Evolutionary conservation across 1,284 basidiomycete genomes (phyloP).

Genomic region (Cutaneotrichosporon sp.): DNA sequence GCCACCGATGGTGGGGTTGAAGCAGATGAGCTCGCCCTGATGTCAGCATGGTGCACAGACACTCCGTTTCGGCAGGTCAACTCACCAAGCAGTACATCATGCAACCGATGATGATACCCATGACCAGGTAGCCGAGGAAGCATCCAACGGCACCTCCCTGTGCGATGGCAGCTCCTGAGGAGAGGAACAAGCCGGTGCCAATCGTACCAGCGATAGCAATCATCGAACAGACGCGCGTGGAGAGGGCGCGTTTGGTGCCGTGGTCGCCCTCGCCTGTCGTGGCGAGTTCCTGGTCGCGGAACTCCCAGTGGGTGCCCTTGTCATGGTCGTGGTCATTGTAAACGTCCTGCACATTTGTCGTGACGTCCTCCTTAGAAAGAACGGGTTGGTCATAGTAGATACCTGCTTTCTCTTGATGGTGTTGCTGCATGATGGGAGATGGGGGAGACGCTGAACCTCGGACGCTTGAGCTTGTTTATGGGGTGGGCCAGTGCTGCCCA

Average conservation of each 20-base stretch:
- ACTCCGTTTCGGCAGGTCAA: neutral
- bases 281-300: constrained; percentile 12
- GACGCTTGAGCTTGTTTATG: neutral
- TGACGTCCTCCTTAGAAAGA: neutral
- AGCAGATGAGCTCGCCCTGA: constrained; percentile 14
- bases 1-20: constrained; percentile 26
- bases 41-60: neutral
- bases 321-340: neutral
- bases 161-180: constrained; percentile 23
- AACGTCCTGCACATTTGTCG: neutral
- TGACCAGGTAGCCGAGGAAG: constrained; percentile 30
- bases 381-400: neutral
- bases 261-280: constrained; percentile 18
- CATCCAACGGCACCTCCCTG: constrained; percentile 55
- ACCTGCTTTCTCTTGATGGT: neutral
- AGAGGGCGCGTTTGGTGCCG: constrained; percentile 23
- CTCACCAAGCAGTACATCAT: constrained; percentile 24
- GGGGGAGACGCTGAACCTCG: neutral
- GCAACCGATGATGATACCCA: constrained; percentile 24
- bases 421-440: neutral
- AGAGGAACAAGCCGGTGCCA: constrained; percentile 56
- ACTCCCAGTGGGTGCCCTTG: neutral
- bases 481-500: neutral
- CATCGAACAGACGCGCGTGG: constrained; percentile 16
- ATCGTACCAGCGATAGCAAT: constrained; percentile 50